Conservation (phyloP, 108 stramenopile genomes). For the Fragilaria crotonensis region DNA sequence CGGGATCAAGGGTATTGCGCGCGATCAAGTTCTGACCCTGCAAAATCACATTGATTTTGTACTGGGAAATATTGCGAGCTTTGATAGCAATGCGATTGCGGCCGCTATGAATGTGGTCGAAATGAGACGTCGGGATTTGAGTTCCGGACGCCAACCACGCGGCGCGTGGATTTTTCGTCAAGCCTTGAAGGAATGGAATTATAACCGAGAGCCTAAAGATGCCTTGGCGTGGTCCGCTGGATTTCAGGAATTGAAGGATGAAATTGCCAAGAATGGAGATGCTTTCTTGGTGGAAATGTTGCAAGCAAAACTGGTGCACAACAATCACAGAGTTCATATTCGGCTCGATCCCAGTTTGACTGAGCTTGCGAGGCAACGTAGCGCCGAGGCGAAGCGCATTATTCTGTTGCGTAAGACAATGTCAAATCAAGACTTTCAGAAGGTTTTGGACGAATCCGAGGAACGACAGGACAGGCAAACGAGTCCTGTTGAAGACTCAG, state of each 20-base stretch:
- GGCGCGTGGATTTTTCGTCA: slow-evolving; percentile 80
- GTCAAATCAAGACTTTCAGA: slow-evolving; percentile 32
- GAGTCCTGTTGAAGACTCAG: slow-evolving; percentile 66
- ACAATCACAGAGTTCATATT: slow-evolving; percentile 61
- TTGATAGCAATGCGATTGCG: slow-evolving; percentile 57
- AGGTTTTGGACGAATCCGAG: slow-evolving; percentile 48
- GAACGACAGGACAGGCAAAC: slow-evolving; percentile 64
- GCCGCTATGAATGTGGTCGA: slow-evolving; percentile 84
- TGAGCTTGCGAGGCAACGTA: slow-evolving; percentile 34
- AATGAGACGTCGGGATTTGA: slow-evolving; percentile 66
- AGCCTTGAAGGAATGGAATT: slow-evolving; percentile 81
- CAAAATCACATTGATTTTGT: slow-evolving; percentile 48
- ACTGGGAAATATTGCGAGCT: slow-evolving; percentile 66
- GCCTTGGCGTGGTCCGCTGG: slow-evolving; percentile 60
- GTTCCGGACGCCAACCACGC: slow-evolving; percentile 62
- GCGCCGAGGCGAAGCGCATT: slow-evolving; percentile 33
- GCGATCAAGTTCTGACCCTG: slow-evolving; percentile 33
- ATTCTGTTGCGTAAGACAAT: slow-evolving; percentile 25
- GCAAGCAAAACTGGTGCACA: slow-evolving; percentile 54
- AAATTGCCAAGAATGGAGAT: slow-evolving; percentile 49
- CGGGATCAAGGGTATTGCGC: slow-evolving; percentile 70
- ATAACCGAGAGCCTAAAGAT: slow-evolving; percentile 57
- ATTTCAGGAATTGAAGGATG: slow-evolving; percentile 63
- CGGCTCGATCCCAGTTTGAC: slow-evolving; percentile 60
- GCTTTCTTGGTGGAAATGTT: slow-evolving; percentile 64